Base-by-base conservation (phyloP, 2,329 filamentous ascomycete species). In the Ceratocystis albifundus region DNA sequence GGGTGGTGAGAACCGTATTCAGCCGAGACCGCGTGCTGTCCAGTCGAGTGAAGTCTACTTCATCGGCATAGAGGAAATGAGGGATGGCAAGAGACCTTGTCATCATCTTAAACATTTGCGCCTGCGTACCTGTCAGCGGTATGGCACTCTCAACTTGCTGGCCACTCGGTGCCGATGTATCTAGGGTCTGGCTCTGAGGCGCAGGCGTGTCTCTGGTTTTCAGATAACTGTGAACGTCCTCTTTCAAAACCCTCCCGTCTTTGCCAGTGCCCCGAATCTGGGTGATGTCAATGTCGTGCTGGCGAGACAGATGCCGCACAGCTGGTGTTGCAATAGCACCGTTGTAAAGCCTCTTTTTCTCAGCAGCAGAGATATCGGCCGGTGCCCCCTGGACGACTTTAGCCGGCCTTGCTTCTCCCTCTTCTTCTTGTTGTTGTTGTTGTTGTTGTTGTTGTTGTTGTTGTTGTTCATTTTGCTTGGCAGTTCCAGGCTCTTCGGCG, bases 71-170 rank as follows among this genome's bases (percentile, higher is more conserved):
- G 68, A 97, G 84, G 77, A 99, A 96, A 76, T 97, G 94, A 0
- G 94, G 94, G 71, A 96, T 97, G 63, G 77, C 84, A 69, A 99
- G 82, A 1, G 93, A 96, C 67, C 86, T 86, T 15, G 93, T 96
- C 94, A 99, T 99, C 68, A 86, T 83, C 78, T 95, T 96, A 85
- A 96, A 97, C 94, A 99, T 99, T 73, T 90, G 88, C 46, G 84
- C 81, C 77, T 97, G 93, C 15, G 89, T 88, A 46, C 86, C 87
- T 12, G 89, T 89, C 69, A 99, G 79, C 67, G 83, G 79, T 41
- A 87, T 80, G 1, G 80, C 76, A 7, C 85, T 88, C 75, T 97
- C 94, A 65, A 78, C 78, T 74, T 89, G 87, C 59, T 78, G 77
- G 7, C 76, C 71, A 25, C 74, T 71, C 69, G 75, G 70, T 62